Conservation (phyloP, 1,139 yeast species). For the Pichia sp. region DNA sequence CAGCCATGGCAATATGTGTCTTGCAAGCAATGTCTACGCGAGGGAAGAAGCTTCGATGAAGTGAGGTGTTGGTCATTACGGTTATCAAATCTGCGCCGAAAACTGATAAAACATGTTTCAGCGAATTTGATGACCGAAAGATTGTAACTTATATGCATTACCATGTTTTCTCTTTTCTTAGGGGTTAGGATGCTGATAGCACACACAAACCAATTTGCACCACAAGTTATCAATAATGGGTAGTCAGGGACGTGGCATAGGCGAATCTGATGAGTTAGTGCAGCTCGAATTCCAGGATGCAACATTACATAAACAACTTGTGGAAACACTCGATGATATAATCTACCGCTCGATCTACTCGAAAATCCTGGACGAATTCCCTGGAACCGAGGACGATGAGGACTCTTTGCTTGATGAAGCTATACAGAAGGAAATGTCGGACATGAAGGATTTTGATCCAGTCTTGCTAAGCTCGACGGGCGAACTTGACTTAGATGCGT, state of each 20-base stretch:
- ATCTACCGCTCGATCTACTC: constrained; percentile 11
- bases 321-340: constrained; percentile 19
- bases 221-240: background rate
- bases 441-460: background rate
- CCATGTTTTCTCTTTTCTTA: no score
- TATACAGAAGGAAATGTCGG: constrained; percentile 4
- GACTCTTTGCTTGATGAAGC: background rate
- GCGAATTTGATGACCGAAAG: background rate
- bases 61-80: no score
- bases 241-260: background rate
- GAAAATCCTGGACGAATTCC: background rate
- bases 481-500: background rate
- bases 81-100: background rate
- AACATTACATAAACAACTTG: constrained; percentile 17
- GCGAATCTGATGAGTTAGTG: background rate
- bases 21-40: no score
- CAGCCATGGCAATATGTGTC: background rate
- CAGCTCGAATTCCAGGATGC: constrained; percentile 21
- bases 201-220: background rate
- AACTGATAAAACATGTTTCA: background rate
- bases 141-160: background rate
- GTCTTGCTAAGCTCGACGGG: background rate
- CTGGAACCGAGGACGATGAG: background rate
- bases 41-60: no score
- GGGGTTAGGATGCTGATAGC: background rate